phyloP scores from a whole-genome alignment of 768 basidiomycete genomes.

The Tricholoma sp. region DNA sequence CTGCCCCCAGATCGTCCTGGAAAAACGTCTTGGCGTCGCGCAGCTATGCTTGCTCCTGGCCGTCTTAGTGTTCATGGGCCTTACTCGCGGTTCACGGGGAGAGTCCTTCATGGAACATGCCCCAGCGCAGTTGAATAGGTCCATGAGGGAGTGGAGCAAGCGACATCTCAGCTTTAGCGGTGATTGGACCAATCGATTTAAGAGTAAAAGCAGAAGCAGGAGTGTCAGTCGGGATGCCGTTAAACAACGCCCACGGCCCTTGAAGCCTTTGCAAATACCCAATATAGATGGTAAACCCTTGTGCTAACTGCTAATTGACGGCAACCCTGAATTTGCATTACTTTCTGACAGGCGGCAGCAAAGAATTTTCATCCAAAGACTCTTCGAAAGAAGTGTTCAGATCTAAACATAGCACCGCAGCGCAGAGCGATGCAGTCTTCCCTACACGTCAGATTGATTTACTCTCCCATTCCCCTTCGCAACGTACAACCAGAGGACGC shows the following conservation, averaged over 20 bases:
- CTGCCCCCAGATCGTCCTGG: constrained; percentile 61
- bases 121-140: constrained; percentile 20
- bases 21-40: constrained; percentile 85
- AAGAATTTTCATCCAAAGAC: constrained; percentile 11
- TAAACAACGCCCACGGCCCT: constrained; percentile 22
- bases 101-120: constrained; percentile 21
- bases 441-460: constrained; percentile 8
- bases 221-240: constrained; percentile 3
- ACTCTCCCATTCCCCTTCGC: constrained; percentile 26
- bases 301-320: neutral
- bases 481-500: constrained; percentile 16
- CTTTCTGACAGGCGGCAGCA: constrained; percentile 7
- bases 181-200: constrained; percentile 41
- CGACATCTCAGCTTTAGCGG: constrained; percentile 53
- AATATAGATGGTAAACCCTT: constrained; percentile 1
- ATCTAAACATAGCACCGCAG: constrained; percentile 5
- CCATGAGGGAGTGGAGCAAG: constrained; percentile 50
- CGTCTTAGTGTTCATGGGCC: constrained; percentile 80
- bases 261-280: constrained; percentile 18
- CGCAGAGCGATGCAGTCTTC: constrained; percentile 2
- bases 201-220: constrained; percentile 18
- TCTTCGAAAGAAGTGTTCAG: constrained; percentile 1
- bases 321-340: neutral
- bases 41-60: constrained; percentile 82
- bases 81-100: constrained; percentile 70